A percentile compares a stretch with the other conserved stretches of the same genome.
These are phyloP conservation scores for Calocera cornea DNA, from an alignment of 768 basidiomycete genomes.

Conservation along the genomic window DNA sequence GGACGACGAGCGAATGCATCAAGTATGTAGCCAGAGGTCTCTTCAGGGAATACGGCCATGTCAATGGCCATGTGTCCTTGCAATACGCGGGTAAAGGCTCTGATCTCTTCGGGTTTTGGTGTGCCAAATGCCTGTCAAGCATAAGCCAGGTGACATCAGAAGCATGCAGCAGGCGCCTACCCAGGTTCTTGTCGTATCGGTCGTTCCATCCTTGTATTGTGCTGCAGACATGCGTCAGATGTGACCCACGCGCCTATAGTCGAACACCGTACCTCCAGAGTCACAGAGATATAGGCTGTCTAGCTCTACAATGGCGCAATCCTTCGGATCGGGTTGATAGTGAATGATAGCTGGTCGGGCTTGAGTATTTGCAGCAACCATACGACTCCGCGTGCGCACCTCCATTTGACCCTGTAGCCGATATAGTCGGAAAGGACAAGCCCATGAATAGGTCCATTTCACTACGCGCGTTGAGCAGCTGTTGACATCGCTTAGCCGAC, in stretches of 20 bases:
- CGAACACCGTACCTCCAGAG: slow-evolving; percentile 49
- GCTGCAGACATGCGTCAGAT: slow-evolving; percentile 25
- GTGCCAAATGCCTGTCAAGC: slow-evolving; percentile 65
- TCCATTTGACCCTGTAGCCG: slow-evolving; percentile 81
- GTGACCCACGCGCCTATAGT: slow-evolving; percentile 1
- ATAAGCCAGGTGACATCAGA: not conserved
- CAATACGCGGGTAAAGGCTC: slow-evolving; percentile 80
- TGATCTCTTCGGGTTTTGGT: slow-evolving; percentile 67
- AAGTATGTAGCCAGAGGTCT: slow-evolving; percentile 35
- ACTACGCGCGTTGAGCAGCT: slow-evolving; percentile 28
- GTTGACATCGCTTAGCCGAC: not conserved
- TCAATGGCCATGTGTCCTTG: slow-evolving; percentile 89
- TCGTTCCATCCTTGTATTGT: slow-evolving; percentile 87
- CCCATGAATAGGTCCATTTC: slow-evolving; percentile 71
- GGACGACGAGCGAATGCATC: slow-evolving; percentile 68
- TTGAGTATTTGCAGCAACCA: not conserved
- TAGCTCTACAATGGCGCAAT: slow-evolving; percentile 60
- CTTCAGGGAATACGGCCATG: slow-evolving; percentile 60
- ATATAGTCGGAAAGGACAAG: slow-evolving; percentile 84
- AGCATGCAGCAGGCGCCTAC: slow-evolving; percentile 27
- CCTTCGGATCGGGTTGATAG: slow-evolving; percentile 64
- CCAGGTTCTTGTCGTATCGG: slow-evolving; percentile 85
- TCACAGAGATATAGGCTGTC: slow-evolving; percentile 64
- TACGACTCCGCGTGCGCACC: slow-evolving; percentile 34
- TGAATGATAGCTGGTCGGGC: slow-evolving; percentile 67